Evolutionary conservation across 352 stramenopile genomes (phyloP).

Genomic region (Globisporangium mamillatum): DNA sequence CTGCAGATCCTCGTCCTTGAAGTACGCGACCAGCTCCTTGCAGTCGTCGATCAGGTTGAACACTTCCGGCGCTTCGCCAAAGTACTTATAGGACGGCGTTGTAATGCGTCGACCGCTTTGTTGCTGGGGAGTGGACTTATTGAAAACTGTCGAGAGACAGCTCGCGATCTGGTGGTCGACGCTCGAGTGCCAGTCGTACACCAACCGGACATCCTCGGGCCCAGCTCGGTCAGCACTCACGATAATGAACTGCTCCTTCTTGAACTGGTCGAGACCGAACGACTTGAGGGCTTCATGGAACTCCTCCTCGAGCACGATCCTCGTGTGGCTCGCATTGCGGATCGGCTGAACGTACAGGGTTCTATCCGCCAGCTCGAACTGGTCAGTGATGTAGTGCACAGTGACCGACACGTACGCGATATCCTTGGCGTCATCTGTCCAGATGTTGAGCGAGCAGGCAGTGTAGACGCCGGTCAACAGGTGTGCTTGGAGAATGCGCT

Average conservation of each 20-base stretch:
- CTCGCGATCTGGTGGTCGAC: neutral
- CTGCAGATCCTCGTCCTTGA: neutral
- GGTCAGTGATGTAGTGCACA: neutral
- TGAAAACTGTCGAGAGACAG: neutral
- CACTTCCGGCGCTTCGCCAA: neutral
- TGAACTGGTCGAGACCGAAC: neutral
- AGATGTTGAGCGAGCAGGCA: neutral
- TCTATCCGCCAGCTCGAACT: neutral
- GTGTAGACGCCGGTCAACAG: neutral
- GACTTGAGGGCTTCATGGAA: neutral
- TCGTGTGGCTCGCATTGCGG: neutral
- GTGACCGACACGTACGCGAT: neutral
- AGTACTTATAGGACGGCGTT: constrained; percentile 2
- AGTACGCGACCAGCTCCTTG: neutral
- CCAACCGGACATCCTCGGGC: no score
- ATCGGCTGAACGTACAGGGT: neutral
- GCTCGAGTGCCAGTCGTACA: constrained; percentile 6
- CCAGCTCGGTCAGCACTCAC: neutral
- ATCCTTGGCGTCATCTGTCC: neutral
- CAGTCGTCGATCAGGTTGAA: constrained; percentile 9
- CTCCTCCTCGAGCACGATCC: neutral
- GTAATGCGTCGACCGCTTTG: neutral
- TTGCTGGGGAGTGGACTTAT: neutral
- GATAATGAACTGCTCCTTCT: constrained; percentile 2
- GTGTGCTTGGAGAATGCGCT: constrained; percentile 1